Evolutionary conservation across 176 grass and related monocot genomes (phyloP).

Genomic region (Bolboschoenus planiculmis): DNA sequence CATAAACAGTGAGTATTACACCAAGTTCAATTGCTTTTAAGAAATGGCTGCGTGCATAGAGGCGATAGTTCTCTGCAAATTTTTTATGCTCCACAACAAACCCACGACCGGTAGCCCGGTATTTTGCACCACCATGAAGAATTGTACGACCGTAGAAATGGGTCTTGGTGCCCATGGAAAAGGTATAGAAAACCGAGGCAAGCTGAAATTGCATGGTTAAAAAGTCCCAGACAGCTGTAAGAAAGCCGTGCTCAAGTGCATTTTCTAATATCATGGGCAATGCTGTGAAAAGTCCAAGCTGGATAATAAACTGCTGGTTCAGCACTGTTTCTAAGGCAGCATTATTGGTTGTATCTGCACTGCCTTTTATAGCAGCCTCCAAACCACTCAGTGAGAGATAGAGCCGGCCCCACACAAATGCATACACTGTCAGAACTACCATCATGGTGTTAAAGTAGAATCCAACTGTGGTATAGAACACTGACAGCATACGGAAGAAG

Average conservation of each 20-base stretch:
- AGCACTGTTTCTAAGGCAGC: slow-evolving; percentile 69
- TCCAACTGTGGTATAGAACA: slow-evolving; percentile 93
- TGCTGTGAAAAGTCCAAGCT: slow-evolving; percentile 85
- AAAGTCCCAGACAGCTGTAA: slow-evolving; percentile 82
- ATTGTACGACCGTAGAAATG: slow-evolving; percentile 96
- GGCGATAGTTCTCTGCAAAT: slow-evolving; percentile 94
- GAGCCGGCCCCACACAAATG: slow-evolving; percentile 88
- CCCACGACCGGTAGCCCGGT: slow-evolving; percentile 91
- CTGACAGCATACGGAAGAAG: slow-evolving; percentile 89
- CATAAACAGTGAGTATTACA: slow-evolving; percentile 87
- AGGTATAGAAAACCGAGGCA: slow-evolving; percentile 90
- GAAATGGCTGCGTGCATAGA: slow-evolving; percentile 92
- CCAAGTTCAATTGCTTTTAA: slow-evolving; percentile 97
- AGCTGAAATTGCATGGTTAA: slow-evolving; percentile 95
- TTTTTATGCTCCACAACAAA: slow-evolving; percentile 96
- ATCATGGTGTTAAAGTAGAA: slow-evolving; percentile 99
- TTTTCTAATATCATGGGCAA: slow-evolving; percentile 96
- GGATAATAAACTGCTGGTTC: slow-evolving; percentile 92
- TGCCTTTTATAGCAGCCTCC: slow-evolving; percentile 65
- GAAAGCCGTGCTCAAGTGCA: slow-evolving; percentile 80
- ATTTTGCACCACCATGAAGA: slow-evolving; percentile 98
- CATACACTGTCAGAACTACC: slow-evolving; percentile 90
- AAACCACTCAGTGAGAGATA: slow-evolving; percentile 93
- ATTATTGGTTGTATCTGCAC: slow-evolving; percentile 72
- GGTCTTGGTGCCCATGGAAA: slow-evolving; percentile 91